Evolutionary conservation across 2,329 filamentous ascomycete species (phyloP), one percentile per base, ranked within the genome.

Genomic region (Colletotrichum sublineola): DNA sequence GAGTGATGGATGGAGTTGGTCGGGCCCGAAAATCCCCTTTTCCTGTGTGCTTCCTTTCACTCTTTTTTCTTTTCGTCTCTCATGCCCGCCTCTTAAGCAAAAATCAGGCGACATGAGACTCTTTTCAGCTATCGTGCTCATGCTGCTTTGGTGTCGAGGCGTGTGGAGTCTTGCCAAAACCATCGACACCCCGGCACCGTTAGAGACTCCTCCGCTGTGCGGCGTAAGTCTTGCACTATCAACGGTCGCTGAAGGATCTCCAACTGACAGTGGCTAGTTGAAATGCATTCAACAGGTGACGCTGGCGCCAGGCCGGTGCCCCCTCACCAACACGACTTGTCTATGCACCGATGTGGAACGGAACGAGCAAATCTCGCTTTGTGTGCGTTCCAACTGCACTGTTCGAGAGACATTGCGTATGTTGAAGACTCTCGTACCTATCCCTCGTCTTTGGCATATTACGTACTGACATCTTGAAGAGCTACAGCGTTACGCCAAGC

Each of bases 301-400:
- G 15, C 36, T 67, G 40, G 36, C 60, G 9, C 67, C 71, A 8
- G n/a, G 44, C 24, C 46, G 52, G 24, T 77, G 75, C 40, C 62
- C 65, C 14, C 31, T 74, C 5, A 74, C 74, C 3, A 73, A 77
- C 46, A 63, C 62, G 6, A 64, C 69, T 5, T 77, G 76, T n/a
- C 69, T 77, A n/a, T 77, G 76, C 68, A 74, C 71, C 63, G 75
- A 77, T 46, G 74, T 69, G 7, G 71, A 76, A 58, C 65, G 77
- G 38, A 77, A 73, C 50, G 33, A 68, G 48, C 62, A 71, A 50
- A 77, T 76, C 11, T 56, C 74, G 7, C 65, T 60, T 14, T 77
- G 76, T 18, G 76, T 75, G 11, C 33, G 63, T 20, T 31, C 20
- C 7, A 73, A 67, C 18, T 77, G 76, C 63, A 76, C 76, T 3